Conservation (phyloP, 2,329 filamentous ascomycete species). For the Penicillium sp. region DNA sequence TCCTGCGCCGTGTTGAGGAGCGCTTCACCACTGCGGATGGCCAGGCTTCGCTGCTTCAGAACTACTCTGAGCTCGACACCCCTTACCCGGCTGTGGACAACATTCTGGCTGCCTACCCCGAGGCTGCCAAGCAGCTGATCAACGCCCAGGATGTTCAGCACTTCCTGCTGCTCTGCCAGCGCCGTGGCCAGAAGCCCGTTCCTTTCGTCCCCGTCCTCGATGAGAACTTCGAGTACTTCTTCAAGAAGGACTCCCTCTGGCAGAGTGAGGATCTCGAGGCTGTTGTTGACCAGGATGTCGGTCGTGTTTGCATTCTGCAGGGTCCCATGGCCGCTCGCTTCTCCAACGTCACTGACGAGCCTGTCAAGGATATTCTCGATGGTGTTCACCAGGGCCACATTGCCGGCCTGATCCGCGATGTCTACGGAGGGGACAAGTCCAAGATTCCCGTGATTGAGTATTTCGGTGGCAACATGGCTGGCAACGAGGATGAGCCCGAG, state of each 20-base stretch:
- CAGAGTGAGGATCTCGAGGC: conserved; percentile 97
- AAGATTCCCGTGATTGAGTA: conserved; percentile 88
- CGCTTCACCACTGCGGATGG: conserved; percentile 77
- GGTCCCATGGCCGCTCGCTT: conserved; percentile 91
- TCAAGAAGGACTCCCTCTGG: conserved; percentile 99
- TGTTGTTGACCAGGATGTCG: conserved; percentile 93
- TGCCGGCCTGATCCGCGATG: conserved; percentile 71
- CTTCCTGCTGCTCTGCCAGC: conserved; percentile 89
- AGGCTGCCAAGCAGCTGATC: conserved; percentile 87
- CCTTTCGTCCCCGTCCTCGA: conserved; percentile 95
- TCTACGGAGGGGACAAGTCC: conserved; percentile 73
- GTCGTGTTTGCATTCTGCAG: conserved; percentile 92
- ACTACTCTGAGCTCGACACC: conserved; percentile 80
- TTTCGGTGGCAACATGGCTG: conserved; percentile 82
- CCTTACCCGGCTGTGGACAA: conserved; percentile 77
- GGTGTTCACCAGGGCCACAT: conserved; percentile 90
- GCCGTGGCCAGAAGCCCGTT: conserved; percentile 90
- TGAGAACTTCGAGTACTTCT: conserved; percentile 97
- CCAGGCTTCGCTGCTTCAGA: conserved; percentile 82
- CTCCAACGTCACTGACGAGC: conserved; percentile 87
- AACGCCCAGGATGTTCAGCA: conserved; percentile 98
- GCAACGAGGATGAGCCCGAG: conserved; percentile 71
- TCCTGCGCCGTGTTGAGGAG: conserved; percentile 95
- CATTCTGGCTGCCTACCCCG: conserved; percentile 80
- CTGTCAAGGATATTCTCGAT: conserved; percentile 91